phyloP scores from a whole-genome alignment of 192 early-diverging fungal genomes.

The Entomortierella chlamydospora region DNA sequence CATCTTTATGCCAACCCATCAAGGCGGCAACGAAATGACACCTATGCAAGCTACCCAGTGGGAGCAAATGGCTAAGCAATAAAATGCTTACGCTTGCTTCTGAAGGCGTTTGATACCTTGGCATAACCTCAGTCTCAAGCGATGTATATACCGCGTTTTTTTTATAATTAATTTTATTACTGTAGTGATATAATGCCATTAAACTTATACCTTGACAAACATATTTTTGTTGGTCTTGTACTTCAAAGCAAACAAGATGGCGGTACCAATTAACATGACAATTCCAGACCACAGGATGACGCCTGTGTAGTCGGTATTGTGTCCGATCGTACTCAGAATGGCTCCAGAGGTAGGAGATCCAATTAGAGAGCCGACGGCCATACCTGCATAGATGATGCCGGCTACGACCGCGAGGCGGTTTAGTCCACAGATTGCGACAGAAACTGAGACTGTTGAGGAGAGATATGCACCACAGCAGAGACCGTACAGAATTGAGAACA shows the following conservation, averaged over 20 bases:
- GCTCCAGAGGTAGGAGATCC: conserved; percentile 51
- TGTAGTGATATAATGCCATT: not conserved
- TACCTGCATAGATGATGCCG: conserved; percentile 44
- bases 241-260: conserved; percentile 25
- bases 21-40: conserved; percentile 17
- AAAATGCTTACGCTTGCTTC: not conserved
- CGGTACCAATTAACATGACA: conserved; percentile 28
- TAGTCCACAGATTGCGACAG: conserved; percentile 33
- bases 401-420: conserved; percentile 32
- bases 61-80: conserved; percentile 49
- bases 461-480: conserved; percentile 53
- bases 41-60: conserved; percentile 49
- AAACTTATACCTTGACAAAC: conserved; percentile 22
- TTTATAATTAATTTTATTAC: not conserved
- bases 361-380: conserved; percentile 41
- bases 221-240: conserved; percentile 19
- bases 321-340: conserved; percentile 31
- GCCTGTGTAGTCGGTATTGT: conserved; percentile 34
- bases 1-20: conserved; percentile 70
- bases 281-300: conserved; percentile 40
- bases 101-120: not conserved
- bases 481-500: conserved; percentile 44
- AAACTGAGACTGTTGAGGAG: conserved; percentile 46
- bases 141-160: not conserved
- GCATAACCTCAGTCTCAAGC: not conserved